Conservation (phyloP, 164 flowering plant genomes). For the Amborella trichopoda region DNA sequence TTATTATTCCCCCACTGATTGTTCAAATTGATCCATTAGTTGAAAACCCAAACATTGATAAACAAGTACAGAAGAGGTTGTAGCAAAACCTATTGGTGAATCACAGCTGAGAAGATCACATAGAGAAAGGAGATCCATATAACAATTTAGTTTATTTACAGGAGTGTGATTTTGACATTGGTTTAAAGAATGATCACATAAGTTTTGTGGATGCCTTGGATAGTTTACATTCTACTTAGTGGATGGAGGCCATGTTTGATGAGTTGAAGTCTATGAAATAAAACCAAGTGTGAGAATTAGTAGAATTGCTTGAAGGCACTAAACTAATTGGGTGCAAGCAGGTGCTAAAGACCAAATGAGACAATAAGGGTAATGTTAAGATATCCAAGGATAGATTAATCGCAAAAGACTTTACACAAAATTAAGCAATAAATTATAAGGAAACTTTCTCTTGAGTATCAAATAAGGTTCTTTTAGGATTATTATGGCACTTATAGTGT, state of each 20-base stretch:
- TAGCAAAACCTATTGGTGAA: neutral
- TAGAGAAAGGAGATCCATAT: neutral
- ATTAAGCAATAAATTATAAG: neutral
- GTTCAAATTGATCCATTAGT: neutral
- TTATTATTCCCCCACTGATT: neutral
- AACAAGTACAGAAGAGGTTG: neutral
- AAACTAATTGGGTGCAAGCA: neutral
- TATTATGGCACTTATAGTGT: neutral
- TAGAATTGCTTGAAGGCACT: neutral
- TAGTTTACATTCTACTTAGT: neutral
- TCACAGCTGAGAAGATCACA: neutral
- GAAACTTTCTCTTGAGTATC: neutral
- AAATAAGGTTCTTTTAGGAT: neutral
- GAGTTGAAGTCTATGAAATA: neutral
- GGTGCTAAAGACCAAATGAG: neutral
- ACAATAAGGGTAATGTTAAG: neutral
- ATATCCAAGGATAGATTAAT: too few relatives aligned
- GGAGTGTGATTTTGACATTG: too few relatives aligned
- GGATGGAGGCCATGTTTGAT: too few relatives aligned
- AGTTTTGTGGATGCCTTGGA: neutral
- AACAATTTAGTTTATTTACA: neutral
- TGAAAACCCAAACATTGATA: neutral
- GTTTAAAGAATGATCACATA: too few relatives aligned
- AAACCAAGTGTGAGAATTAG: neutral
- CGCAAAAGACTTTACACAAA: neutral